Evolutionary conservation across 371 early-diverging fungal species (phyloP).

Genomic region (Mortierella sp.): DNA sequence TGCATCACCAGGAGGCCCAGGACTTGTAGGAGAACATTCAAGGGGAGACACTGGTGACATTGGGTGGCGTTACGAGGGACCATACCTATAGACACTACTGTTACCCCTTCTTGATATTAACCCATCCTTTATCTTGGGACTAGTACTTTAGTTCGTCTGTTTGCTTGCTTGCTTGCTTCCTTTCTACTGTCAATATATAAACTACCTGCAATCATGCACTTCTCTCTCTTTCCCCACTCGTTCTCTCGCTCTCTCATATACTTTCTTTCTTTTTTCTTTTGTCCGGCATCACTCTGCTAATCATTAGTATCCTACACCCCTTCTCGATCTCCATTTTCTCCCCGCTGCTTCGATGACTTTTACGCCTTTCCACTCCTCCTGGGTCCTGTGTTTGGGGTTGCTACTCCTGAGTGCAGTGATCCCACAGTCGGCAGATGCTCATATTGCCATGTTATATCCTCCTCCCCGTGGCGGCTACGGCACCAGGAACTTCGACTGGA

Average conservation of each 20-base stretch:
- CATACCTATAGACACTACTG: background rate
- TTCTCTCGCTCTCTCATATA: too few species aligned
- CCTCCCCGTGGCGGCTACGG: slow-evolving; percentile 40
- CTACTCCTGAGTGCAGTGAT: slow-evolving; percentile 17
- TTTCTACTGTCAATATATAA: too few species aligned
- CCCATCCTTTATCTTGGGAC: background rate
- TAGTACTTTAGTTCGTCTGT: too few species aligned
- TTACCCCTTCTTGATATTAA: background rate
- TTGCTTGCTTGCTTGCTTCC: too few species aligned
- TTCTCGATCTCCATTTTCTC: too few species aligned
- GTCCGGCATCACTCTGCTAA: too few species aligned
- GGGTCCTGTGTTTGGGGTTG: slow-evolving; percentile 29
- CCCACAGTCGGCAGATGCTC: slow-evolving; percentile 29
- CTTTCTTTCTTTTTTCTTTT: too few species aligned
- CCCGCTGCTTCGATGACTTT: background rate
- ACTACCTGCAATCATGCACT: too few species aligned
- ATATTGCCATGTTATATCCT: slow-evolving; percentile 51
- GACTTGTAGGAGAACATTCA: background rate
- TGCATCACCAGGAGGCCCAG: background rate
- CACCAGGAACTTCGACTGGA: slow-evolving; percentile 33
- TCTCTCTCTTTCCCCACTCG: too few species aligned
- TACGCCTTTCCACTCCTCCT: background rate
- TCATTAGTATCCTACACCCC: too few species aligned
- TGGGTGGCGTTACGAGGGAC: background rate
- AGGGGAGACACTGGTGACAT: background rate